These are phyloP conservation scores for Trichoderma asperellum DNA, from an alignment of 2,329 filamentous ascomycete species.

Conservation along the genomic window DNA sequence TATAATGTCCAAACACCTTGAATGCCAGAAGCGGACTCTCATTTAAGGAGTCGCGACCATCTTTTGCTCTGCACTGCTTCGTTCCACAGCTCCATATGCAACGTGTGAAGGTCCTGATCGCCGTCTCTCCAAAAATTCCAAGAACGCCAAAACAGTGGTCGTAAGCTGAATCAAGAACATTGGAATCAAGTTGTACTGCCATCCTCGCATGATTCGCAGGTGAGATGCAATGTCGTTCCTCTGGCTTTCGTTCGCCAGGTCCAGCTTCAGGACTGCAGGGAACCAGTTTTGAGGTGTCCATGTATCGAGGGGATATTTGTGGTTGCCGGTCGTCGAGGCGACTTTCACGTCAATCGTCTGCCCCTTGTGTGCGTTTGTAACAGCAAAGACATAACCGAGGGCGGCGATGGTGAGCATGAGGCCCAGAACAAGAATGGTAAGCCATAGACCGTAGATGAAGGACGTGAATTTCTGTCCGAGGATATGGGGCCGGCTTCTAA, in stretches of 20 bases:
- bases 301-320: conserved; percentile 33
- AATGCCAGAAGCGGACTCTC: neutral
- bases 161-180: conserved; percentile 37
- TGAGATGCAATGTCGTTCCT: conserved; percentile 33
- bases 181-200: conserved; percentile 39
- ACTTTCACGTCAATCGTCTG: conserved; percentile 32
- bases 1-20: neutral
- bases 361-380: conserved; percentile 36
- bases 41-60: neutral
- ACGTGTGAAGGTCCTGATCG: conserved; percentile 17
- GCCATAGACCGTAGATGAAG: conserved; percentile 34
- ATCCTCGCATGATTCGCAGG: conserved; percentile 36
- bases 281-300: conserved; percentile 40
- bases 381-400: conserved; percentile 37
- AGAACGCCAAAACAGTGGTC: conserved; percentile 35
- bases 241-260: conserved; percentile 30
- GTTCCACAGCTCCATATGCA: conserved; percentile 19
- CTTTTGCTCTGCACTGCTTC: conserved; percentile 21
- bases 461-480: conserved; percentile 28
- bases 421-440: conserved; percentile 34
- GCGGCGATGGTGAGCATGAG: conserved; percentile 34
- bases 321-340: conserved; percentile 28
- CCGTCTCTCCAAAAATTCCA: conserved; percentile 32
- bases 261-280: conserved; percentile 34
- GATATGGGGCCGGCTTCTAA: conserved; percentile 31